phyloP scores from a whole-genome alignment of 805 yeast species.

The Starmerella ratchasimensis region DNA sequence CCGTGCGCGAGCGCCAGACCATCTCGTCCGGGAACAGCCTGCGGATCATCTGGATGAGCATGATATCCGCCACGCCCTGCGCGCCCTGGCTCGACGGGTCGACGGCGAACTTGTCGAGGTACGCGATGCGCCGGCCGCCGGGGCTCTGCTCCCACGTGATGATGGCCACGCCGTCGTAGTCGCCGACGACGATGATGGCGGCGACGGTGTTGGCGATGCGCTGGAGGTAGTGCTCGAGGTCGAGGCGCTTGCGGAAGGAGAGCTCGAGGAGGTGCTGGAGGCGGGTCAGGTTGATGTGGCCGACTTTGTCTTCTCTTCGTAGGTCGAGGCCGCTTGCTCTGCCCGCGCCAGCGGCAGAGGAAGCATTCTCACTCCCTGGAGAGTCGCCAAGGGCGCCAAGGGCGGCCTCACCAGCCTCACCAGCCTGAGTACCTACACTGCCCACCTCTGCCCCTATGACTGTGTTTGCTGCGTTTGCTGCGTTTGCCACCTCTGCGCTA shows the following conservation, averaged over 20 bases:
- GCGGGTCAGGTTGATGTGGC: slow-evolving; percentile 41
- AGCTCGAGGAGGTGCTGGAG: slow-evolving; percentile 54
- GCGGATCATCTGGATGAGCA: slow-evolving; percentile 63
- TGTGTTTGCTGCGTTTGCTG: too few species aligned
- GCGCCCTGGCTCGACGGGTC: slow-evolving; percentile 73
- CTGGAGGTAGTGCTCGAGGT: slow-evolving; percentile 48
- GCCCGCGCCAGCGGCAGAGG: not conserved
- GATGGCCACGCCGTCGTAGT: slow-evolving; percentile 90
- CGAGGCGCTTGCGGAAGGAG: slow-evolving; percentile 61
- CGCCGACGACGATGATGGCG: slow-evolving; percentile 73
- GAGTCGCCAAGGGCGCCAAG: too few species aligned
- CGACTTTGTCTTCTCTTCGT: slow-evolving; percentile 28
- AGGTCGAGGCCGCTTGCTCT: slow-evolving; percentile 34
- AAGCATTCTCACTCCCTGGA: too few species aligned
- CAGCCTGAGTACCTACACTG: too few species aligned
- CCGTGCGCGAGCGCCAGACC: slow-evolving; percentile 78
- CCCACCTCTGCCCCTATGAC: too few species aligned
- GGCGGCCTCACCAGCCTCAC: too few species aligned
- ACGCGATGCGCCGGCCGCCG: slow-evolving; percentile 40
- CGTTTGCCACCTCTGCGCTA: too few species aligned
- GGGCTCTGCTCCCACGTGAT: slow-evolving; percentile 59
- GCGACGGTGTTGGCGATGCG: slow-evolving; percentile 59
- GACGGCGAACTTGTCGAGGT: slow-evolving; percentile 90
- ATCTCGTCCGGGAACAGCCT: slow-evolving; percentile 56
- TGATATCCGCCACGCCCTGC: slow-evolving; percentile 84